Evolutionary conservation across 2,329 filamentous ascomycete genomes (phyloP), one percentile per base, ranked within the genome.

Genomic region (Calonectria crousiana): DNA sequence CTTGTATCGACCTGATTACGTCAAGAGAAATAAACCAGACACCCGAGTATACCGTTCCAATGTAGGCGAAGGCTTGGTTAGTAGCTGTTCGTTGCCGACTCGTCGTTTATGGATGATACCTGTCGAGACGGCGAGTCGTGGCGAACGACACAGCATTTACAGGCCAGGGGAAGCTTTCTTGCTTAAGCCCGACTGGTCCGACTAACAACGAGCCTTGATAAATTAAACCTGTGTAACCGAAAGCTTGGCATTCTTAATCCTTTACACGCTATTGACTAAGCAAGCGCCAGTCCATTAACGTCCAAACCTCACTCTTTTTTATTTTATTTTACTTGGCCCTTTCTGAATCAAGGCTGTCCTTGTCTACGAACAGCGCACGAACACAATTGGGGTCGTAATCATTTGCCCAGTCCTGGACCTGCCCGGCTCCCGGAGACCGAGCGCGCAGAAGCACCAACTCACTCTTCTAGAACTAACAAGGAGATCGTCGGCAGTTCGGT

Each of bases 141-240:
- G 28, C 2, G 1, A 32, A 3, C n/a, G 56, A 60, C 9, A 26
- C 36, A 20, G n/a, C 3, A 41, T 62, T 41, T 10, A 41, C 56
- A 16, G 23, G 6, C 34, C n/a, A 28, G 56, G 23, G 44, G 44
- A 36, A 18, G 53, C 34, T 62, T 62, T 41, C 10, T 30, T 28
- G 56, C 56, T 36, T 41, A 62, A 38, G 56, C 34, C 56, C 56
- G 56, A 62, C 56, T 60, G 32, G 56, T 62, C 56, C 56, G 56
- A 41, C 36, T 62, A 62, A 62, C 56, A 62, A 62, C 34, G 56
- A 41, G 34, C 36, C 18, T 62, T 16, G 23, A 41, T 62, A 38
- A 62, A 41, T 41, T 41, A 62, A 23, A 23, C 36, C 23, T 41
- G 34, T 62, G 56, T 26, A 62, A 62, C 56, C 56, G 56, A 62